Evolutionary conservation across 306 rosid species (phyloP).

Genomic region (Fragaria iinumae): DNA sequence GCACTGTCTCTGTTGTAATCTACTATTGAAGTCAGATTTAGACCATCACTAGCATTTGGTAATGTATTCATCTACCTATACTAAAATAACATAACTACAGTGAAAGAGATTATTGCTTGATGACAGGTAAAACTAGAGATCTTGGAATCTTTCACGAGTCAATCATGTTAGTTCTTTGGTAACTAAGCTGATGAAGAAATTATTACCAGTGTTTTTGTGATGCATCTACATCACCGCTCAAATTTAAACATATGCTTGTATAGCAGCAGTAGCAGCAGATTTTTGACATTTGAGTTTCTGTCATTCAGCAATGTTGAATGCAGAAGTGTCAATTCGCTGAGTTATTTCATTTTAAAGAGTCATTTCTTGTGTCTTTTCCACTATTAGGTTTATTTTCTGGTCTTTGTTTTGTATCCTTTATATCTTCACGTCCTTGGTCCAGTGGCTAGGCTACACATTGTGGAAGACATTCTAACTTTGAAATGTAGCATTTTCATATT

Average conservation of each 20-base stretch:
- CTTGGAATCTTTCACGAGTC: background rate
- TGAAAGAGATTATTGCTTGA: background rate
- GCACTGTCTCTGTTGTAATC: slow-evolving; percentile 67
- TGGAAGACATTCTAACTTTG: background rate
- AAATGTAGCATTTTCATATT: background rate
- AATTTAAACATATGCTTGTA: background rate
- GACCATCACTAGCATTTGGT: background rate
- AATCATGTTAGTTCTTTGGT: background rate
- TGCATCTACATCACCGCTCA: background rate
- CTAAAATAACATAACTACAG: background rate
- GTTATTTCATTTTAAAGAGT: background rate
- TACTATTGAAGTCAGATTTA: slow-evolving; percentile 49
- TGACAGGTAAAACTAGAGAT: background rate
- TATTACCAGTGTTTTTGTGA: background rate
- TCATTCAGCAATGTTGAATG: background rate
- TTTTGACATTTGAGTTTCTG: background rate
- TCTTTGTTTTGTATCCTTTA: background rate
- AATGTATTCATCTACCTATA: background rate
- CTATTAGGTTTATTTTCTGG: background rate
- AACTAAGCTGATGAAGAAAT: background rate
- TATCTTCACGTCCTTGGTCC: background rate
- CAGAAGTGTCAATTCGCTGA: background rate
- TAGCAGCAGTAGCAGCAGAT: background rate
- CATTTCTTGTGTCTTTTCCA: background rate
- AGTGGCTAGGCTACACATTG: background rate